A percentile compares a stretch with the other conserved stretches of the same genome.
Evolutionary conservation across 192 early-diverging fungal species (phyloP).

Genomic region (Coemansia sp.): DNA sequence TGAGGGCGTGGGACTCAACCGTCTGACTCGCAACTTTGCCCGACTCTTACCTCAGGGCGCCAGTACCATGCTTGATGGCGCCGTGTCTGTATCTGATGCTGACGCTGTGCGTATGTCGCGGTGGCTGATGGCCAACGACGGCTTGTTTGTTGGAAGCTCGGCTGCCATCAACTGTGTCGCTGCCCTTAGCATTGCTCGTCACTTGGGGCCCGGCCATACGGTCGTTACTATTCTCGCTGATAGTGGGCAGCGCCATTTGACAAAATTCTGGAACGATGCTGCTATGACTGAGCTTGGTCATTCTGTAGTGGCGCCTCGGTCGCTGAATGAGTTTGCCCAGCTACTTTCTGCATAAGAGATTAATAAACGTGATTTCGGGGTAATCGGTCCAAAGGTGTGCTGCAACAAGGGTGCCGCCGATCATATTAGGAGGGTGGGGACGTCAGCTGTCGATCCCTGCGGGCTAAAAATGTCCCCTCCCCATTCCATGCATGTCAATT

Average conservation of each 20-base stretch:
- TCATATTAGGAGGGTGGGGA: neutral
- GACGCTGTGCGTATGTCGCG: conserved; percentile 91
- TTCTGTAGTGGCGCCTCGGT: conserved; percentile 9
- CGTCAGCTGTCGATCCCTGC: neutral
- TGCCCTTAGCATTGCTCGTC: conserved; percentile 73
- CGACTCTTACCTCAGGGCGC: conserved; percentile 14
- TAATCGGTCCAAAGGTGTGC: neutral
- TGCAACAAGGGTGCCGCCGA: neutral
- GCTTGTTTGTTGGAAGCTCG: conserved; percentile 88
- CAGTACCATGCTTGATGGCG: conserved; percentile 71
- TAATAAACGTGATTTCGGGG: neutral
- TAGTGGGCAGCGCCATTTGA: conserved; percentile 88
- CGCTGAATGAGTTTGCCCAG: conserved; percentile 26
- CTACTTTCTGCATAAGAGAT: neutral
- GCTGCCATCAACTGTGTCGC: conserved; percentile 94
- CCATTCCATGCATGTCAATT: neutral
- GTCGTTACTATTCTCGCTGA: conserved; percentile 94
- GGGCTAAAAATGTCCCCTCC: neutral
- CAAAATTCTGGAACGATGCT: conserved; percentile 85
- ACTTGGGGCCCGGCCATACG: conserved; percentile 85
- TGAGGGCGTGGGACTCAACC: conserved; percentile 95
- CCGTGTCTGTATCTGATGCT: conserved; percentile 79
- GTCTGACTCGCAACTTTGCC: conserved; percentile 87
- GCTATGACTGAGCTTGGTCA: conserved; percentile 30
- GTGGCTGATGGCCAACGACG: conserved; percentile 66